These are phyloP conservation scores for Penicillium robsamsonii DNA, from an alignment of 495 filamentous ascomycete genomes.

Conservation along the genomic window DNA sequence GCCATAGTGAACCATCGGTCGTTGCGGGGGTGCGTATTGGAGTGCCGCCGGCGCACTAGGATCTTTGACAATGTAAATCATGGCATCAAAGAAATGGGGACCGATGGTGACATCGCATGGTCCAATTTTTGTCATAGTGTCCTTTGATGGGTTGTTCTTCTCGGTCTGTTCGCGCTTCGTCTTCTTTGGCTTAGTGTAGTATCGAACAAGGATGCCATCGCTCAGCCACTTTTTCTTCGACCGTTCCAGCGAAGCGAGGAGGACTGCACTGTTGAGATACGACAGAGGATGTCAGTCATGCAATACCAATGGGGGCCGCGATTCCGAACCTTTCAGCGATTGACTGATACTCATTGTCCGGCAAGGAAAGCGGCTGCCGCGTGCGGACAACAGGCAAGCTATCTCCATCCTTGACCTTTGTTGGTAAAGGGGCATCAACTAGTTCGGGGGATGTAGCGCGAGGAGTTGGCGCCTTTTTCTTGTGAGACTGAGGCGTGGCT, in stretches of 20 bases:
- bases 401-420: slow-evolving; percentile 62
- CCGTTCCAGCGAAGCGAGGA: slow-evolving; percentile 75
- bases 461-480: slow-evolving; percentile 43
- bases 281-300: slow-evolving; percentile 16
- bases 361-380: slow-evolving; percentile 63
- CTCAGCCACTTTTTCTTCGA: slow-evolving; percentile 87
- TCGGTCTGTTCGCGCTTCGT: slow-evolving; percentile 67
- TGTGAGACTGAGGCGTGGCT: slow-evolving; percentile 35
- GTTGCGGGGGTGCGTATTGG: slow-evolving; percentile 51
- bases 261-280: slow-evolving; percentile 62
- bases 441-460: slow-evolving; percentile 34
- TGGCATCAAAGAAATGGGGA: slow-evolving; percentile 86
- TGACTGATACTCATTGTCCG: slow-evolving; percentile 71
- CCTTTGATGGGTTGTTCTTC: slow-evolving; percentile 77
- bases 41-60: slow-evolving; percentile 48
- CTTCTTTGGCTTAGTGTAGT: slow-evolving; percentile 89
- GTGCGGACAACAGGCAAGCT: slow-evolving; percentile 70
- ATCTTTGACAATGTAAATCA: slow-evolving; percentile 82
- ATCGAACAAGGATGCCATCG: slow-evolving; percentile 87
- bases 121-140: slow-evolving; percentile 83
- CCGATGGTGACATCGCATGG: slow-evolving; percentile 78
- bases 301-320: background rate
- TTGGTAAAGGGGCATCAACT: slow-evolving; percentile 58
- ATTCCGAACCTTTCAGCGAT: slow-evolving; percentile 72
- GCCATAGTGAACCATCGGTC: slow-evolving; percentile 68